Percentiles rank a stretch among this genome's conserved stretches.
Conservation (phyloP, 208 protist genomes). For the Crithidia expoeki region DNA sequence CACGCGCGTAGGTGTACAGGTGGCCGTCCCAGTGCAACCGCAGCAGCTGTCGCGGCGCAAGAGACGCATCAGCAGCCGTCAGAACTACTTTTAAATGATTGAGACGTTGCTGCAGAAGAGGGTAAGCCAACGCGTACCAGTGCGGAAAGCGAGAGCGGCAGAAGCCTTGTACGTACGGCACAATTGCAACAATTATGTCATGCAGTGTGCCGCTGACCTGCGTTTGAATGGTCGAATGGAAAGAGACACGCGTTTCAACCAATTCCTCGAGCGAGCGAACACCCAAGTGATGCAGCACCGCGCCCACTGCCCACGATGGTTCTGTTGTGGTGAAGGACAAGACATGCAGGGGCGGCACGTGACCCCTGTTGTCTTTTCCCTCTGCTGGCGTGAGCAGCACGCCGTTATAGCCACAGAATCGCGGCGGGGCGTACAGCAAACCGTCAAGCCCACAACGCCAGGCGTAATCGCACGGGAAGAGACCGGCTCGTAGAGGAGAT, state of each 20-base stretch:
- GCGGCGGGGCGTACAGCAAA: constrained; percentile 57
- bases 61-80: constrained; percentile 12
- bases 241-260: constrained; percentile 42
- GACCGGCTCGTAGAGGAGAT: constrained; percentile 8
- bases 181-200: constrained; percentile 37
- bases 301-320: constrained; percentile 49
- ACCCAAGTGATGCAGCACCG: constrained; percentile 52
- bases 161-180: constrained; percentile 57
- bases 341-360: constrained; percentile 37
- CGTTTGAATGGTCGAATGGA: constrained; percentile 29
- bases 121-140: constrained; percentile 44
- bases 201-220: constrained; percentile 42
- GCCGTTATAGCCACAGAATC: constrained; percentile 44
- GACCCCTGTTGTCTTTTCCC: not conserved
- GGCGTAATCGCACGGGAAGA: constrained; percentile 39
- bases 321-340: constrained; percentile 43
- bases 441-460: constrained; percentile 55
- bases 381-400: constrained; percentile 9
- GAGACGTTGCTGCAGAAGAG: constrained; percentile 32
- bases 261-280: constrained; percentile 47
- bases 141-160: constrained; percentile 25
- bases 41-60: constrained; percentile 16
- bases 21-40: constrained; percentile 23
- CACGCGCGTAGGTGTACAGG: constrained; percentile 40
- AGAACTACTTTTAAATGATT: constrained; percentile 47